Conservation (phyloP, 257 asterid species). For the Salvia rosmarinus region DNA sequence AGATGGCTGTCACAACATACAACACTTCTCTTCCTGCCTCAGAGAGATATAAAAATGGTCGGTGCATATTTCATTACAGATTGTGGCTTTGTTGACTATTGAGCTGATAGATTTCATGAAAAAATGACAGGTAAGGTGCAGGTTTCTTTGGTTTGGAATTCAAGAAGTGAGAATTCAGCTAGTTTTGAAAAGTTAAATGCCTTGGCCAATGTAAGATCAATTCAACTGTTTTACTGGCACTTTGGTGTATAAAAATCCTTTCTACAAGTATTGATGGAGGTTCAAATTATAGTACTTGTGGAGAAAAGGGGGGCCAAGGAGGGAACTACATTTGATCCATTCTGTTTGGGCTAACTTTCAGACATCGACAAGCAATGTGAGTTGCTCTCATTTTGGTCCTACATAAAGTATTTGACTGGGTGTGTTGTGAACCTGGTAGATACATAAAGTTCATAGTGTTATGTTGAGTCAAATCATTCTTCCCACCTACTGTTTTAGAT, state of each 20-base stretch:
- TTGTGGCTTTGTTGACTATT: too few species aligned
- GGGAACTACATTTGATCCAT: slow-evolving; percentile 71
- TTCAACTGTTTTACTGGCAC: slow-evolving; percentile 23
- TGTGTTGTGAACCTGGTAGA: slow-evolving; percentile 3
- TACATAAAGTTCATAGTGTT: slow-evolving; percentile 19
- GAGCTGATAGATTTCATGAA: too few species aligned
- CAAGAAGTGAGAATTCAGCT: too few species aligned
- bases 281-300: slow-evolving; percentile 64
- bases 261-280: slow-evolving; percentile 33
- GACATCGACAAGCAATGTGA: slow-evolving; percentile 71
- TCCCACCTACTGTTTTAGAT: slow-evolving; percentile 15
- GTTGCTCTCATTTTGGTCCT: slow-evolving; percentile 37
- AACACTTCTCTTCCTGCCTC: slow-evolving; percentile 80
- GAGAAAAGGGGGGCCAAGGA: slow-evolving; percentile 74
- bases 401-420: neutral
- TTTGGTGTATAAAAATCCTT: slow-evolving; percentile 26
- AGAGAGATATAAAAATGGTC: too few species aligned
- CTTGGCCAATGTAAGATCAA: slow-evolving; percentile 69
- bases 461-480: neutral
- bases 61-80: too few species aligned
- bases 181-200: slow-evolving; percentile 63
- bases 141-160: too few species aligned
- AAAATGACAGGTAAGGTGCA: too few species aligned
- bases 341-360: slow-evolving; percentile 97
- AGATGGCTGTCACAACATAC: slow-evolving; percentile 97